These are phyloP conservation scores for Komagataea norvegica DNA, from an alignment of 1,139 yeast species.

Conservation along the genomic window DNA sequence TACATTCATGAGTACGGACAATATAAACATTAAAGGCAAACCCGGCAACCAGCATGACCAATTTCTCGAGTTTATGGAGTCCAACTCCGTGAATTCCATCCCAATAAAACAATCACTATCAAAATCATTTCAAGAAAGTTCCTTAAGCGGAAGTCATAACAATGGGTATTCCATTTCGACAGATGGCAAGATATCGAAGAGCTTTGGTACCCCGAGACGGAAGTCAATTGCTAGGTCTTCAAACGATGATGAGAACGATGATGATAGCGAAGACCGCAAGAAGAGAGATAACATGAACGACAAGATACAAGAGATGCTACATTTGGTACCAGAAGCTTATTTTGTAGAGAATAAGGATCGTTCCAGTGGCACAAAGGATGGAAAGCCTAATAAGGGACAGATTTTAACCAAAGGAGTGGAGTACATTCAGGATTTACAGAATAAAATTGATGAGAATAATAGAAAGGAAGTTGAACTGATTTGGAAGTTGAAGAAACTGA, in stretches of 20 bases:
- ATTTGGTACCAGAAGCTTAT: conserved; percentile 61
- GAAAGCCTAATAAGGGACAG: conserved; percentile 91
- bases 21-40: conserved; percentile 6
- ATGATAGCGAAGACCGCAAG: conserved; percentile 44
- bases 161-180: conserved; percentile 11
- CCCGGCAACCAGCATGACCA: conserved; percentile 7
- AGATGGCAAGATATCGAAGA: conserved; percentile 22
- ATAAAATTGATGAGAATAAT: conserved; percentile 70
- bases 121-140: conserved; percentile 15
- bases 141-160: conserved; percentile 4
- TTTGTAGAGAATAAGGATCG: conserved; percentile 41
- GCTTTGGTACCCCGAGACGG: conserved; percentile 14
- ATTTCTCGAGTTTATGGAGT: conserved; percentile 11
- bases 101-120: conserved; percentile 22
- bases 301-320: conserved; percentile 74
- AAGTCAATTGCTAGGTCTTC: conserved; percentile 11
- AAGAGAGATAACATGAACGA: conserved; percentile 88
- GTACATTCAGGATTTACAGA: conserved; percentile 70
- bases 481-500: conserved; percentile 52
- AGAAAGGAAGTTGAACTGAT: conserved; percentile 73
- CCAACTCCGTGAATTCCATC: conserved; percentile 13
- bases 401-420: conserved; percentile 81
- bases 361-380: conserved; percentile 73
- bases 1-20: conserved; percentile 1
- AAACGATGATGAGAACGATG: conserved; percentile 7